These are phyloP conservation scores for Mycena filopes DNA, from an alignment of 768 basidiomycete species.

Conservation along the genomic window DNA sequence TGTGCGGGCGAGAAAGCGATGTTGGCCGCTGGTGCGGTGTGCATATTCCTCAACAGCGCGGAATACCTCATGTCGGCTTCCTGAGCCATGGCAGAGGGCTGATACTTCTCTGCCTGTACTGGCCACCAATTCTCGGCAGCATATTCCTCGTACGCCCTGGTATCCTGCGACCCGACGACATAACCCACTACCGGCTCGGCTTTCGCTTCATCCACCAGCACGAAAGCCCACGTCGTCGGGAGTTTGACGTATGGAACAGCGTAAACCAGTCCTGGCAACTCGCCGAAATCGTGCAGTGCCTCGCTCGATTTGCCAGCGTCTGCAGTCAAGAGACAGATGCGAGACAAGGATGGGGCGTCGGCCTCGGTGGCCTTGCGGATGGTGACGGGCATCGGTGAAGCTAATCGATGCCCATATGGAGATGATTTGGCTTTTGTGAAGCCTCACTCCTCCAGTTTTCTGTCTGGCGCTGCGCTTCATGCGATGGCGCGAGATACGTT, in stretches of 20 bases:
- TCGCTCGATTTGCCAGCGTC: conserved; percentile 77
- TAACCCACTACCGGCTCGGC: conserved; percentile 72
- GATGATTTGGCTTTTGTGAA: too few species aligned
- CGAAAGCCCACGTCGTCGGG: conserved; percentile 78
- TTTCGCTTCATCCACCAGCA: conserved; percentile 64
- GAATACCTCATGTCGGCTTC: conserved; percentile 59
- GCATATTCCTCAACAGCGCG: conserved; percentile 53
- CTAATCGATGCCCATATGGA: neutral
- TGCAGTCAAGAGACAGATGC: conserved; percentile 80
- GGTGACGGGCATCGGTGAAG: conserved; percentile 48
- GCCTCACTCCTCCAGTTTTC: too few species aligned
- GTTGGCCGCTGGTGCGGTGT: conserved; percentile 60
- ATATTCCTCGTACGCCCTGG: conserved; percentile 69
- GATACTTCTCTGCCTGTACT: conserved; percentile 65
- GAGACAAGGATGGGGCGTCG: conserved; percentile 69
- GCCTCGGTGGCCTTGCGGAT: conserved; percentile 67
- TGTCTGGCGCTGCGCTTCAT: too few species aligned
- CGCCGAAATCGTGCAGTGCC: conserved; percentile 65
- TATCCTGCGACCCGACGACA: conserved; percentile 73
- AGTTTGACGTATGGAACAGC: conserved; percentile 81
- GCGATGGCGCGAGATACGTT: too few species aligned
- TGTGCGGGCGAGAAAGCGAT: conserved; percentile 78
- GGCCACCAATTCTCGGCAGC: conserved; percentile 75
- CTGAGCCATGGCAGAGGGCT: conserved; percentile 42
- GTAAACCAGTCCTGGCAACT: conserved; percentile 78